These are phyloP conservation scores for Plasmodium coatneyi DNA, from an alignment of 169 alveolate species.

Conservation along the genomic window DNA sequence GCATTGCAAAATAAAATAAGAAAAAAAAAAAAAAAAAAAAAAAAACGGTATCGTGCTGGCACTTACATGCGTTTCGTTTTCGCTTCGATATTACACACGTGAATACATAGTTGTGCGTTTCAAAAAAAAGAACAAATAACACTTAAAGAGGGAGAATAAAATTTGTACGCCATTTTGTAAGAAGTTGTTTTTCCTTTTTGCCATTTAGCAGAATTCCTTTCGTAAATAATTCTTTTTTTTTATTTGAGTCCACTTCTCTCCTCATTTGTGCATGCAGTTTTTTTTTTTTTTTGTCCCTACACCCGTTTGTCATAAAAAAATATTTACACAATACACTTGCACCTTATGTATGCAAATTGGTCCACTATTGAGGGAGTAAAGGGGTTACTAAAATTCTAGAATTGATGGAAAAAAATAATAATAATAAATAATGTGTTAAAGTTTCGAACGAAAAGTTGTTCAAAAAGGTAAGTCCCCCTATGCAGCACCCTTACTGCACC, in stretches of 20 bases:
- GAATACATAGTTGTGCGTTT: background rate
- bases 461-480: background rate
- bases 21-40: background rate
- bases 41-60: background rate
- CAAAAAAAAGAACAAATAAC: background rate
- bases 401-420: background rate
- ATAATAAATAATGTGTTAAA: background rate
- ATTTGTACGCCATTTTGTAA: background rate
- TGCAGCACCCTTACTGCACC: background rate
- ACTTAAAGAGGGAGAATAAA: background rate
- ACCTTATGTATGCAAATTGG: background rate
- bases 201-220: background rate
- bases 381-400: background rate
- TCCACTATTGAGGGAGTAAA: background rate
- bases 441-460: background rate
- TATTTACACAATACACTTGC: background rate
- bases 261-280: conserved; percentile 4
- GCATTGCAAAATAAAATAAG: background rate
- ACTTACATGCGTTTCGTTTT: background rate
- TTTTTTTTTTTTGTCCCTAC: background rate
- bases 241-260: background rate
- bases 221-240: background rate
- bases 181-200: background rate
- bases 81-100: background rate
- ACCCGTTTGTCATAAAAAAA: background rate